Base-by-base conservation (phyloP, 805 yeast species). In the Kodamaea leandrae region DNA sequence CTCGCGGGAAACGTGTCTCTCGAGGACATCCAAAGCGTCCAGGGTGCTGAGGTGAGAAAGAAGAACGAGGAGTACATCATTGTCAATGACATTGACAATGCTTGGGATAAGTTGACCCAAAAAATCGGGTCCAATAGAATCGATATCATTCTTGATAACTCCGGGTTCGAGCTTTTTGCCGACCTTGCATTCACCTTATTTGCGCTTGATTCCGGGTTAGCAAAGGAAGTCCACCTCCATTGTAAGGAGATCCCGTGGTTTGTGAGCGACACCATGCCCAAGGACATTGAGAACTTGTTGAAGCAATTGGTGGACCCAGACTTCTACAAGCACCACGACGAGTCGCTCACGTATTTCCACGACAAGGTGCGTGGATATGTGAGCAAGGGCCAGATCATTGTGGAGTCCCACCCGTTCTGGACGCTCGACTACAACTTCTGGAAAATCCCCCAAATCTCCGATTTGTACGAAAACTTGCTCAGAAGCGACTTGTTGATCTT, bases 241-340 rank as follows among this genome's bases (percentile, higher is more conserved):
- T 88, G 95, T 49, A 93, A 93, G 62, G 78, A 80, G 38, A 77
- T 89, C 45, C 97, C 98, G 24, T 93, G 98, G 95, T 91, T 93
- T 83, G 98, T 93, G 14, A 86, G 96, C 51, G 99, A 93, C 62
- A 95, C 93, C 6, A 80, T 89, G 80, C 77, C 86, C 20, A 81
- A 80, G 54, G 99, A 93, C 64, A 80, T 87, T 45, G 68, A 71
- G 34, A 57, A 72, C 21, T 68, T 87, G 39, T 48, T 86, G 13
- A 51, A 63, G 9, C 86, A 86, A 53, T 64, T 90, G 51, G 58
- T 54, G 19, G 76, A 82, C 51, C 51, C 68, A 4, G 36, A 55
- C 4, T 70, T 79, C 47, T 87, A 83, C 66, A 66, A 72, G 4
- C 70, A 72, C 8, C 53, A 61, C 28, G 32, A 38, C 26, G 47